Evolutionary conservation across 371 early-diverging fungal species (phyloP), one percentile per base, ranked within the genome.

Genomic region (Dichotomocladium elegans): DNA sequence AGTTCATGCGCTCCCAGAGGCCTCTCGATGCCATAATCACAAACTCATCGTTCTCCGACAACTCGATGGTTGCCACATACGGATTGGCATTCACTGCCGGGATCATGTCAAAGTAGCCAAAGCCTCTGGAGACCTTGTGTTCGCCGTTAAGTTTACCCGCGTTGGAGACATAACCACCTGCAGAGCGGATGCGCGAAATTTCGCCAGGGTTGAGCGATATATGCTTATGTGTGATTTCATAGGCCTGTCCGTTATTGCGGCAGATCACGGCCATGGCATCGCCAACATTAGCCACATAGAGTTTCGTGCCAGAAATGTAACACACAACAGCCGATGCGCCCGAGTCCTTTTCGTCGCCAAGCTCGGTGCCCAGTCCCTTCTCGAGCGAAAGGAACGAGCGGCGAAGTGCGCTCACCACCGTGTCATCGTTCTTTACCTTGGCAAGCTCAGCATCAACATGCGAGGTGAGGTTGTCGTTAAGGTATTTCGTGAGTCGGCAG

Each of bases 41-140:
- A 65, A 94, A 92, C 66, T 95, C 96, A 53, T 94, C 96, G 46
- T 86, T 83, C 61, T 88, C 89, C 1, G 84, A 78, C 53, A 95
- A 64, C 19, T 86, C 78, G 9, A 90, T 79, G 11, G 74, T 77
- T 11, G 80, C 77, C 31, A 94, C 86, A 29, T 72, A 87, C 3
- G 95, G 95, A 41, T 92, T 90, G 4, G 92, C 83, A 57, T 90
- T 94, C 25, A 94, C 84, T n/a, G 84, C 74, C 3, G 93, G 93
- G 3, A 90, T 79, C 33, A 90, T 63, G 42, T 87, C 83, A 58
- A 87, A 92, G 64, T 91, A 86, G 0, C 96, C 96, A 75, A 95
- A 93, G 6, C 86, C 83, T 25, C 93, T 74, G 0, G 92, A 90
- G 0, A 92, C 77, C 21, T 81, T 76, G 10, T 86, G 56, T 56